Conservation (phyloP, 208 protist genomes). For the Crithidia expoeki region DNA sequence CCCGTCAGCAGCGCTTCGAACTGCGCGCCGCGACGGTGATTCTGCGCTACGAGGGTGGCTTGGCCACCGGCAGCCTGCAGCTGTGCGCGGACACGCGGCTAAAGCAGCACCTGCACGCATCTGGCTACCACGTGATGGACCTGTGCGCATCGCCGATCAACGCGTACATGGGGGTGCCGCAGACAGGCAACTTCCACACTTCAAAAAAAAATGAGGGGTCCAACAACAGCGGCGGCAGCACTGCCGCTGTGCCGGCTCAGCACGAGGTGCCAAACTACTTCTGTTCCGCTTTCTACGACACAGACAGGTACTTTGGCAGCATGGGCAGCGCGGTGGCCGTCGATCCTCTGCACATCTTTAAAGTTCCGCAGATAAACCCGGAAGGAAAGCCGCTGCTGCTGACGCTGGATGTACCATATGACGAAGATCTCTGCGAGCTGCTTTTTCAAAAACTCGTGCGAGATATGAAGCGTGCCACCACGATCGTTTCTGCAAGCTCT, state of each 20-base stretch:
- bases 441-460: slow-evolving; percentile 79
- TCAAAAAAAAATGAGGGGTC: not conserved
- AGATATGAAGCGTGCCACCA: slow-evolving; percentile 54
- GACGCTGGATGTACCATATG: slow-evolving; percentile 88
- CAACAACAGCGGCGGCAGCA: slow-evolving; percentile 1
- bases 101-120: slow-evolving; percentile 82
- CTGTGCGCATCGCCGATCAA: slow-evolving; percentile 90
- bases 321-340: slow-evolving; percentile 84
- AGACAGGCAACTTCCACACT: slow-evolving; percentile 4
- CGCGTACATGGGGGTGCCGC: slow-evolving; percentile 79
- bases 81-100: slow-evolving; percentile 83
- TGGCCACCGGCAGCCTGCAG: slow-evolving; percentile 85
- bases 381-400: slow-evolving; percentile 61
- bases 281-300: slow-evolving; percentile 88
- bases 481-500: not conserved
- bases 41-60: slow-evolving; percentile 78
- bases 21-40: slow-evolving; percentile 69
- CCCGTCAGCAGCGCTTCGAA: slow-evolving; percentile 30
- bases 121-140: slow-evolving; percentile 85
- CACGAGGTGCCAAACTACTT: slow-evolving; percentile 72
- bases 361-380: slow-evolving; percentile 40
- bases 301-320: slow-evolving; percentile 86
- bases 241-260: slow-evolving; percentile 28
- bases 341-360: slow-evolving; percentile 42
- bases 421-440: slow-evolving; percentile 88